Evolutionary conservation across 2,329 filamentous ascomycete species (phyloP), one percentile per base, ranked within the genome.

Genomic region (Claviceps fusiformis): DNA sequence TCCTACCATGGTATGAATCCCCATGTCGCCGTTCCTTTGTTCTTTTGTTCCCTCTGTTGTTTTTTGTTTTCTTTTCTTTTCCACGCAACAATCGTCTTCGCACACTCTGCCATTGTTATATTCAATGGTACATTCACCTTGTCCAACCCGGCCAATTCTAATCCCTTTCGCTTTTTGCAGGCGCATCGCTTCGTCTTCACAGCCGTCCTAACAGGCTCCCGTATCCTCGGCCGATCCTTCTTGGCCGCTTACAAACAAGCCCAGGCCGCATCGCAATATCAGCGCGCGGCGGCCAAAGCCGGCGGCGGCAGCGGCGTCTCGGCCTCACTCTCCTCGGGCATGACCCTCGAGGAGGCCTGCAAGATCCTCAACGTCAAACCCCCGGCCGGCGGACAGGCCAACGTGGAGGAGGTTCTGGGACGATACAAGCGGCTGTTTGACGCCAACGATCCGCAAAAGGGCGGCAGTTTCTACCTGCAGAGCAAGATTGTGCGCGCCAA

Each of bases 391-490:
- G 89, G 88, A 49, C 79, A 89, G 67, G 79, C 85, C 57, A 87
- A 91, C 67, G 75, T 91, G 68, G 87, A 91, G 63, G 79, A 86
- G 61, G 83, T 95, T 55, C 85, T 87, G 72, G 83, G 86, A 62
- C 80, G 90, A 54, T 98, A 97, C 78, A 97, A 97, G 81, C 83
- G 86, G 60, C 75, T 98, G 50, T 98, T 96, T 68, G 93, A 98
- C 71, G 75, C 82, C 63, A 98, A 98, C 73, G 88, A 98, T 61
- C 92, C 93, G 11, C 79, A 95, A 71, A 95, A 95, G 67, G 93
- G 93, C 41, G 93, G 93, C 54, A 96, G 90, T 65, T 98, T 98
- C 73, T 98, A 98, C 71, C 78, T 98, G 51, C 93, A 98, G 73
- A 97, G 92, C 78, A 98, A 98, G 75, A 83, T 98, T 55, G 73